Conservation (phyloP, 768 basidiomycete species). For the Mycena indigotica region DNA sequence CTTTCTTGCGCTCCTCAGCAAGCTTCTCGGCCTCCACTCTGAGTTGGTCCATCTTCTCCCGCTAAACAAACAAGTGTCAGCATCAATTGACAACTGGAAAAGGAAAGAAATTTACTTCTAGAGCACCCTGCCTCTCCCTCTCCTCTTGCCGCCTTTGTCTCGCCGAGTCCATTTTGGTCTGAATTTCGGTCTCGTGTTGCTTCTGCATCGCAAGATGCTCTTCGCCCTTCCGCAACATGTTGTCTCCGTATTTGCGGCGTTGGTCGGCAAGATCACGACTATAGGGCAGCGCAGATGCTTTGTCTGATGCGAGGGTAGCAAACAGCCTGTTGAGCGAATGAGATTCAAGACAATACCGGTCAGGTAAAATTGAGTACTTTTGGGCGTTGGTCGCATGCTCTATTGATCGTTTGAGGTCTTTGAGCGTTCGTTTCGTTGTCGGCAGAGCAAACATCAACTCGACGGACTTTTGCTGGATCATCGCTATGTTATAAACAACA, state of each 20-base stretch:
- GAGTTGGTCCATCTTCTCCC: conserved; percentile 61
- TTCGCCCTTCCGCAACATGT: conserved; percentile 77
- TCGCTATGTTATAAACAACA: conserved; percentile 91
- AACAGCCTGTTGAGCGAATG: conserved; percentile 61
- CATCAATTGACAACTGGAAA: background rate
- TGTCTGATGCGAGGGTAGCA: conserved; percentile 77
- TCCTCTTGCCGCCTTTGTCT: conserved; percentile 81
- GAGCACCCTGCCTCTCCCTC: conserved; percentile 59
- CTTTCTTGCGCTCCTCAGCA: conserved; percentile 75
- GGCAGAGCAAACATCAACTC: conserved; percentile 81
- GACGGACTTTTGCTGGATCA: conserved; percentile 96
- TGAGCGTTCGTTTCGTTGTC: conserved; percentile 75
- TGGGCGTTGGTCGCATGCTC: conserved; percentile 85
- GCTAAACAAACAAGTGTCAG: conserved; percentile 40
- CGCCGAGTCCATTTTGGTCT: conserved; percentile 75
- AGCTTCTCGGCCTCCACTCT: conserved; percentile 74
- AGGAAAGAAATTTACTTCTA: conserved; percentile 56
- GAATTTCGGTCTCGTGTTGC: conserved; percentile 69
- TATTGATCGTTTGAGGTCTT: conserved; percentile 77
- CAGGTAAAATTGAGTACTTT: conserved; percentile 47
- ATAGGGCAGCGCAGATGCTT: conserved; percentile 73
- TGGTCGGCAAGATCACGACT: conserved; percentile 86
- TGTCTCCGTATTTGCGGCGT: conserved; percentile 86
- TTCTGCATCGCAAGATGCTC: conserved; percentile 77
- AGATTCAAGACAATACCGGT: background rate